Percentiles rank a stretch among this genome's conserved stretches.
Evolutionary conservation across 2,329 filamentous ascomycete genomes (phyloP).

Genomic region (Aureobasidium sp.): DNA sequence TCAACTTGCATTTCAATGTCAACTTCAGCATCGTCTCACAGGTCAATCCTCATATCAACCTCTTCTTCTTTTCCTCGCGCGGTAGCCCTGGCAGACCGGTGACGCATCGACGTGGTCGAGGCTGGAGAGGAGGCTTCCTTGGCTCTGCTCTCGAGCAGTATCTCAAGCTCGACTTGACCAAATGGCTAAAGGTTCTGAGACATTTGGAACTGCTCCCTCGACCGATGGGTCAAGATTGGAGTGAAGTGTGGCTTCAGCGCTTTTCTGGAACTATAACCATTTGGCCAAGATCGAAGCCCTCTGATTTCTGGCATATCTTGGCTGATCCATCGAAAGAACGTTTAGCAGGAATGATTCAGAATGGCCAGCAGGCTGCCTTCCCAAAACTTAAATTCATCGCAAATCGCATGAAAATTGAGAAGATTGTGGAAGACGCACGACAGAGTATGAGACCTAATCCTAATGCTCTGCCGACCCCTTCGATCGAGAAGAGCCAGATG

Average conservation of each 20-base stretch:
- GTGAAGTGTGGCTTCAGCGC: slow-evolving; percentile 88
- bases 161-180: slow-evolving; percentile 91
- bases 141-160: slow-evolving; percentile 90
- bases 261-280: slow-evolving; percentile 95
- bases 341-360: slow-evolving; percentile 80
- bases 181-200: slow-evolving; percentile 92
- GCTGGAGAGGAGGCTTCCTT: slow-evolving; percentile 93
- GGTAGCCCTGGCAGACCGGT: slow-evolving; percentile 89
- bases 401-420: slow-evolving; percentile 80
- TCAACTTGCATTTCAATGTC: slow-evolving; percentile 97
- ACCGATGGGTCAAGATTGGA: slow-evolving; percentile 92
- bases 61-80: slow-evolving; percentile 96
- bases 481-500: slow-evolving; percentile 19
- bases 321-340: slow-evolving; percentile 70
- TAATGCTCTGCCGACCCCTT: slow-evolving; percentile 26
- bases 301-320: slow-evolving; percentile 81
- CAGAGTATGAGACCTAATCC: slow-evolving; percentile 32
- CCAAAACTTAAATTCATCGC: slow-evolving; percentile 86
- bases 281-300: slow-evolving; percentile 74
- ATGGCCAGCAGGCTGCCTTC: slow-evolving; percentile 82
- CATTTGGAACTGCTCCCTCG: slow-evolving; percentile 88
- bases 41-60: slow-evolving; percentile 95
- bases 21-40: slow-evolving; percentile 86
- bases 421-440: slow-evolving; percentile 53
- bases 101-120: slow-evolving; percentile 84